These are phyloP conservation scores for Vitis riparia DNA, from an alignment of 164 flowering plant genomes.

Conservation along the genomic window DNA sequence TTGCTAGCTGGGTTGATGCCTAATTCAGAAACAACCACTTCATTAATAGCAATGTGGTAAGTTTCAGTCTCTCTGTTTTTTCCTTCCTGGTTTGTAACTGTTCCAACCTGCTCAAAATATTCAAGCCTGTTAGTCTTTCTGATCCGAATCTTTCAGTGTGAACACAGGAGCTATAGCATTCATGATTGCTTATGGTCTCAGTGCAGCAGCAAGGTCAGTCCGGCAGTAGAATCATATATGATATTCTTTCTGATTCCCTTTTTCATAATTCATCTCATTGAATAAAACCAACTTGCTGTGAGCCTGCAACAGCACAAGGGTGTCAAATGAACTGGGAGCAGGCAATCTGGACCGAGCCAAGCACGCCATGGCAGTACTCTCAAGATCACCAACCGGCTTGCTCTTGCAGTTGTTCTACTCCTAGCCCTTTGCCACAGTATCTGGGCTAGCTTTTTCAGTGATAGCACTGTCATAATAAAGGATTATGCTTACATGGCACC, in stretches of 20 bases:
- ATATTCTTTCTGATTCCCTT: neutral
- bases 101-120: neutral
- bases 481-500: slow-evolving; percentile 67
- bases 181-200: slow-evolving; percentile 78
- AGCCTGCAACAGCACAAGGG: slow-evolving; percentile 64
- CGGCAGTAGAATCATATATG: neutral
- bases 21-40: slow-evolving; percentile 61
- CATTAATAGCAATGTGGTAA: slow-evolving; percentile 89
- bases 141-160: slow-evolving; percentile 43
- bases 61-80: neutral
- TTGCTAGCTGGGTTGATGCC: slow-evolving; percentile 85
- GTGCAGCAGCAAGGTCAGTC: slow-evolving; percentile 86
- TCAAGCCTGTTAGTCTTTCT: neutral
- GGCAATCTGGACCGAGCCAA: slow-evolving; percentile 56
- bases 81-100: neutral
- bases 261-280: neutral
- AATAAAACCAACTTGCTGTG: neutral
- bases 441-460: slow-evolving; percentile 76
- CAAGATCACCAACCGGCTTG: slow-evolving; percentile 66
- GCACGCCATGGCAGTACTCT: slow-evolving; percentile 66
- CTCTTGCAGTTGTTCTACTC: slow-evolving; percentile 36
- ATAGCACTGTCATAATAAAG: slow-evolving; percentile 37
- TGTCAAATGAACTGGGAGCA: slow-evolving; percentile 89
- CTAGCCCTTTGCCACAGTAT: slow-evolving; percentile 60
- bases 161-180: slow-evolving; percentile 75